Evolutionary conservation across 305 asterid genomes (phyloP).

Genomic region (Ilex paraguariensis): DNA sequence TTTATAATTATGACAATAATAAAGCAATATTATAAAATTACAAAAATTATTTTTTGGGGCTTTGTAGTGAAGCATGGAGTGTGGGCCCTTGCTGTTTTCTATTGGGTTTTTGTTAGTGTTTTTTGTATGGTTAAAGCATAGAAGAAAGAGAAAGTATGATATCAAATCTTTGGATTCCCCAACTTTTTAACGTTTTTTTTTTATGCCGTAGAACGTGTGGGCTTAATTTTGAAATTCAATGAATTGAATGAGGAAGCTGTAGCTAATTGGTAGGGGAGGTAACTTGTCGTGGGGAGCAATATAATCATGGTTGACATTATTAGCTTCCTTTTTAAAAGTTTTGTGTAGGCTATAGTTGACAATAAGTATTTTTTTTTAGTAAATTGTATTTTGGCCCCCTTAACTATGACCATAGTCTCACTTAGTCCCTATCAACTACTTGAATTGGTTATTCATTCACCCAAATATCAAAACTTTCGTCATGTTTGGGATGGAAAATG

Average conservation of each 20-base stretch:
- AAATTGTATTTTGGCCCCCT: too few species aligned
- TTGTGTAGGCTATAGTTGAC: not conserved
- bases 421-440: not conserved
- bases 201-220: not conserved
- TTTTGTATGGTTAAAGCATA: not conserved
- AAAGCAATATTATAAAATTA: too few species aligned
- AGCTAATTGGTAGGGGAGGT: not conserved
- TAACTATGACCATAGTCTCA: too few species aligned
- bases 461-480: too few species aligned
- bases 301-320: not conserved
- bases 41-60: too few species aligned
- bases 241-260: not conserved
- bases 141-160: constrained; percentile 8
- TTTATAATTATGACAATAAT: too few species aligned
- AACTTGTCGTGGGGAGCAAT: not conserved
- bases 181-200: not conserved
- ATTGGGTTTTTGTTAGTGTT: not conserved
- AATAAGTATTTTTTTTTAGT: too few species aligned
- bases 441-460: not conserved
- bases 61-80: not conserved
- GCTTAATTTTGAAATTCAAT: too few species aligned
- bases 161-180: constrained; percentile 14
- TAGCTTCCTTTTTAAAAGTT: too few species aligned
- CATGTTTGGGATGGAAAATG: too few species aligned
- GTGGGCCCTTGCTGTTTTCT: not conserved